Percentiles rank a stretch among this genome's conserved stretches.
phyloP scores from a whole-genome alignment of 139 green algal genomes.

The Chlorella sp. region DNA sequence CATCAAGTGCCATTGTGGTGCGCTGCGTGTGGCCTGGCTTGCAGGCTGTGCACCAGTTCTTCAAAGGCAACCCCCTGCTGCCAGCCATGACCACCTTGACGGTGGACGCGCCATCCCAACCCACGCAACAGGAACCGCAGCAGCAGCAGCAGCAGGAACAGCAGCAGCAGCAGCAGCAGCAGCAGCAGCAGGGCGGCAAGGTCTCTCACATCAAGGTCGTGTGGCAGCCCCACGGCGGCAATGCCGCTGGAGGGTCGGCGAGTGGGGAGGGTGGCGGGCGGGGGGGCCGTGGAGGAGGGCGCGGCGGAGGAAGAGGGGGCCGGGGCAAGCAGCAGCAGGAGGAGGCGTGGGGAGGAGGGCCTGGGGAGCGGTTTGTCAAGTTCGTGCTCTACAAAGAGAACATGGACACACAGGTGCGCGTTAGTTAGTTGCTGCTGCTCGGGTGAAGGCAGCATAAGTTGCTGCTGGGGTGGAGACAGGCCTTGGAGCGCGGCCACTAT shows the following conservation, averaged over 20 bases:
- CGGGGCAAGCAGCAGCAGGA: conserved; percentile 9
- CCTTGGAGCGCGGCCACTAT: too few relatives aligned
- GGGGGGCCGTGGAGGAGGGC: not conserved
- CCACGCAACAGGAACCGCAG: not conserved
- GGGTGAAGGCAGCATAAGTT: too few relatives aligned
- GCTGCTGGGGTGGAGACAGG: too few relatives aligned
- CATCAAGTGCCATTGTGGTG: too few relatives aligned
- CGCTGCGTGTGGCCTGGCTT: too few relatives aligned
- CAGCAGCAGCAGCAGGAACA: conserved; percentile 4
- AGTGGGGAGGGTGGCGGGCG: conserved; percentile 4
- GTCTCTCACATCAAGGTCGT: not conserved
- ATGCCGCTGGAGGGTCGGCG: not conserved
- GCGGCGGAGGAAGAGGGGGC: not conserved
- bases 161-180: not conserved
- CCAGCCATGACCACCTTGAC: not conserved
- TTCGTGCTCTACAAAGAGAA: conserved; percentile 91
- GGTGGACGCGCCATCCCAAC: not conserved
- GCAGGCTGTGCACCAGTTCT: conserved; percentile 17
- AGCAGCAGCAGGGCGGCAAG: not conserved
- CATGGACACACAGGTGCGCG: conserved; percentile 67
- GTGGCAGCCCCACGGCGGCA: not conserved
- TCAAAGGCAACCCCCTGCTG: not conserved
- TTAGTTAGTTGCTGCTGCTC: too few relatives aligned
- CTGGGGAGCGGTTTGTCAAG: conserved; percentile 30
- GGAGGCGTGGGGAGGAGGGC: conserved; percentile 39